Percentiles rank a stretch among this genome's conserved stretches.
Conservation (phyloP, 2,329 filamentous ascomycete genomes). For the Paecilomyces variotii region DNA sequence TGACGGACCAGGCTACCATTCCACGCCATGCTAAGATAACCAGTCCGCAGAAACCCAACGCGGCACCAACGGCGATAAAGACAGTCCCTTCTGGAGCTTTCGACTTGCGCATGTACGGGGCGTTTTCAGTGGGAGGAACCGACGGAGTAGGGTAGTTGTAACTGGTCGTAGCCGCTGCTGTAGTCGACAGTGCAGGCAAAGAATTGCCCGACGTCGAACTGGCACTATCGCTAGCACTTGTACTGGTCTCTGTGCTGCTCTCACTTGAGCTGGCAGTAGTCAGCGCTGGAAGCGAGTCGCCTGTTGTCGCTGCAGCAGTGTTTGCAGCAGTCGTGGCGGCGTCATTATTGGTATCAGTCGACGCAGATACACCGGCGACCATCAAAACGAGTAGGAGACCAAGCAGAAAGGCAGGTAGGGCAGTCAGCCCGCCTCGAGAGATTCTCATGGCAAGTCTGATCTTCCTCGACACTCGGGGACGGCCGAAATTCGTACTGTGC, state of each 20-base stretch:
- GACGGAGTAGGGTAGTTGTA: slow-evolving; percentile 62
- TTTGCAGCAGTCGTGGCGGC: slow-evolving; percentile 15
- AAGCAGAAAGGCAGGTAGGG: slow-evolving; percentile 9
- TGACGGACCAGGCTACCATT: slow-evolving; percentile 81
- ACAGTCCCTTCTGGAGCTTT: slow-evolving; percentile 83
- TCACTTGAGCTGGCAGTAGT: slow-evolving; percentile 14
- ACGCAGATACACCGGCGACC: slow-evolving; percentile 11
- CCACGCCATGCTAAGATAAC: slow-evolving; percentile 82
- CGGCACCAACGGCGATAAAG: slow-evolving; percentile 88
- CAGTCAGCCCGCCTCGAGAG: slow-evolving; percentile 1
- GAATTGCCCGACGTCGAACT: slow-evolving; percentile 19
- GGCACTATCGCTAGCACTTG: slow-evolving; percentile 4
- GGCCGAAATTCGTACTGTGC: not conserved
- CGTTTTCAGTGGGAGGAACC: slow-evolving; percentile 74
- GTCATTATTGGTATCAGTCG: slow-evolving; percentile 11
- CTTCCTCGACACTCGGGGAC: not conserved
- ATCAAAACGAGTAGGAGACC: slow-evolving; percentile 10
- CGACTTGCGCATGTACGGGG: slow-evolving; percentile 87
- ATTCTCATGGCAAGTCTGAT: slow-evolving; percentile 3
- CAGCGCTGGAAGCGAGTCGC: slow-evolving; percentile 3
- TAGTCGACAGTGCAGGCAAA: slow-evolving; percentile 40
- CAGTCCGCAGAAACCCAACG: slow-evolving; percentile 72
- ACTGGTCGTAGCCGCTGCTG: slow-evolving; percentile 47
- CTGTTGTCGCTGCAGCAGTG: slow-evolving; percentile 11
- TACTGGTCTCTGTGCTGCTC: not conserved